Base-by-base conservation (phyloP, 306 rosid species). In the Quercus berberidifolia region DNA sequence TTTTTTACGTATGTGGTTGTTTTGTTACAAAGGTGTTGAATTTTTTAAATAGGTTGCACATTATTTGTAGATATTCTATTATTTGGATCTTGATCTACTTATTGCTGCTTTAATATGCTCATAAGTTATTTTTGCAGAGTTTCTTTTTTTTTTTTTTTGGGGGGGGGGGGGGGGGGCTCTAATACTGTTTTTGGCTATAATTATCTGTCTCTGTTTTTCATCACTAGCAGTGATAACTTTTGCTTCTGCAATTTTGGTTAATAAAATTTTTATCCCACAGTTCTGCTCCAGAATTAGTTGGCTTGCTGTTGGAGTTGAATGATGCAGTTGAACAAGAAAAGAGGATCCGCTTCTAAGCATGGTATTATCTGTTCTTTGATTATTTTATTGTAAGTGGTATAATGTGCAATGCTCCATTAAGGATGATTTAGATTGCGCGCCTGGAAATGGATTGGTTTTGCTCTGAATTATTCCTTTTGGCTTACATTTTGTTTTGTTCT, bases 291-390 rank as follows among this genome's bases (percentile, higher is more conserved):
- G 0, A 38, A 38, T 6, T 38, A 38, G 10, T 6, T 0, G 3
- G 10, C 10, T 38, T 38, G 10, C 43, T 38, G 10, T 38, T 7
- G 10, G 43, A 38, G 43, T 0, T 38, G 43, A 38, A 38, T 38
- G 10, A 38, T 38, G 43, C 43, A 38, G 0, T 38, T 7, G 10
- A 38, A 38, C 10, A 38, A 6, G 43, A 38, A 7, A 38, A 35
- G 0, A 0, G 2, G 8, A 35, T 35, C 41, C 41, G 1, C 41
- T 5, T 0, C 10, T 38, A 6, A 38, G 43, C 10, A 0, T 1
- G 10, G 43, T 38, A 38, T 38, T 7, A 38, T 38, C 10, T 38
- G 43, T 7, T 38, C 43, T 6, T 6, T 38, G 43, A 38, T 38
- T 38, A 38, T 7, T 7, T 38, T 6, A 6, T 35, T 6, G 8